phyloP scores from a whole-genome alignment of 2,329 filamentous ascomycete genomes.

The Amesomyces nigricolor region DNA sequence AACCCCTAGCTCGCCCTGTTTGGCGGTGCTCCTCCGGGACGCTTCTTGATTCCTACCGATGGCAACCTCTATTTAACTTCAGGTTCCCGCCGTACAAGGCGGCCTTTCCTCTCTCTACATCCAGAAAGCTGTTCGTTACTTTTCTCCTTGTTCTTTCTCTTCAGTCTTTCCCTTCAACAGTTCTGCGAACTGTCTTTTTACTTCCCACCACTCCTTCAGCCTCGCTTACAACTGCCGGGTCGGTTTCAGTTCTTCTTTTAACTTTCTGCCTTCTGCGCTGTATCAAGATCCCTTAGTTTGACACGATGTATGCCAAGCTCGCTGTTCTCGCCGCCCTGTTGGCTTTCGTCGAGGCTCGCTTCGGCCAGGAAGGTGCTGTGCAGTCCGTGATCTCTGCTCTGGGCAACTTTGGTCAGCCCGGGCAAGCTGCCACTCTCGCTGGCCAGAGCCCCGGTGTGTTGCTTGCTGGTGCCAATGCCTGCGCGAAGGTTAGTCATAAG shows the following conservation, averaged over 20 bases:
- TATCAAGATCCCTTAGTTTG: slow-evolving; percentile 3
- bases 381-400: slow-evolving; percentile 50
- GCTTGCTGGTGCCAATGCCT: slow-evolving; percentile 60
- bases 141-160: slow-evolving; percentile 14
- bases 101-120: slow-evolving; percentile 7
- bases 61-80: slow-evolving; percentile 23
- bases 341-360: slow-evolving; percentile 49
- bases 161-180: slow-evolving; percentile 19
- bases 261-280: slow-evolving; percentile 10
- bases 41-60: neutral
- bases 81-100: slow-evolving; percentile 1
- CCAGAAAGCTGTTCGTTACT: slow-evolving; percentile 20
- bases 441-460: slow-evolving; percentile 57
- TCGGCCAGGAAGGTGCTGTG: slow-evolving; percentile 58
- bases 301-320: slow-evolving; percentile 27
- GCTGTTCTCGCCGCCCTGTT: slow-evolving; percentile 29
- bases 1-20: slow-evolving; percentile 18
- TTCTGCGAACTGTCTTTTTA: slow-evolving; percentile 29
- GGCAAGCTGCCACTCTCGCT: slow-evolving; percentile 58
- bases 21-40: slow-evolving; percentile 14
- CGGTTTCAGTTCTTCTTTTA: slow-evolving; percentile 17
- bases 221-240: slow-evolving; percentile 12
- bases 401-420: slow-evolving; percentile 49
- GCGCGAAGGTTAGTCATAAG: slow-evolving; percentile 47
- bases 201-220: slow-evolving; percentile 24